phyloP scores from a whole-genome alignment of 352 stramenopile species.

The Pythium coloratum region DNA sequence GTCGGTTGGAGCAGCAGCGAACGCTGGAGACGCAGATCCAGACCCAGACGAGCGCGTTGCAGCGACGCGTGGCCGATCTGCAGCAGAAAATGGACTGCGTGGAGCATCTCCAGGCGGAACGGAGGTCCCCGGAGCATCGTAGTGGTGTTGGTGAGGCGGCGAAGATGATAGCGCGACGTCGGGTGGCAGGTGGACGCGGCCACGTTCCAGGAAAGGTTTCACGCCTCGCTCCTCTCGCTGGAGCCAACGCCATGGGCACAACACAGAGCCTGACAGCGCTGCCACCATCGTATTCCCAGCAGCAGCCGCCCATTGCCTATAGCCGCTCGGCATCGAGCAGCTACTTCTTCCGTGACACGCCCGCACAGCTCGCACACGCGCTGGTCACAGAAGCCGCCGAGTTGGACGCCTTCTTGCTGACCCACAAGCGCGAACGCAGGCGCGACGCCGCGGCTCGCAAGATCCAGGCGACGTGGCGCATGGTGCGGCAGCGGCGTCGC shows the following conservation, averaged over 20 bases:
- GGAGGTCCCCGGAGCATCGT: background rate
- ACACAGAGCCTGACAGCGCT: constrained; percentile 13
- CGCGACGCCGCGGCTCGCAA: constrained; percentile 31
- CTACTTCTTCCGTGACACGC: constrained; percentile 24
- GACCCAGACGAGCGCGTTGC: constrained; percentile 11
- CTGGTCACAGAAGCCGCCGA: constrained; percentile 16
- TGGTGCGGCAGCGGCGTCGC: constrained; percentile 35
- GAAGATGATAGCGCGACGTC: background rate
- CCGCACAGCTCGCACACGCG: constrained; percentile 21
- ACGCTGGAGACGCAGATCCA: constrained; percentile 5
- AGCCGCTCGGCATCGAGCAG: constrained; percentile 9
- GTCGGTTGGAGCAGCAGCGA: constrained; percentile 28
- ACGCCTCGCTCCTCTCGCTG: background rate
- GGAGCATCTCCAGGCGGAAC: constrained; percentile 9
- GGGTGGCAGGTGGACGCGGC: background rate
- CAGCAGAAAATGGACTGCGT: constrained; percentile 26
- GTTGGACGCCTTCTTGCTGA: constrained; percentile 34
- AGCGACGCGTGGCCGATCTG: constrained; percentile 18
- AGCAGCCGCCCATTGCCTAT: background rate
- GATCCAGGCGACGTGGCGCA: constrained; percentile 63
- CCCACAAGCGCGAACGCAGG: constrained; percentile 30
- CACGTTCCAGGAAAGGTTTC: background rate
- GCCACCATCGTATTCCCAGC: background rate
- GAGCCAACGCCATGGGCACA: background rate
- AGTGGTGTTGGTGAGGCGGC: background rate